Evolutionary conservation across 169 alveolate species (phyloP), one percentile per base, ranked within the genome.

Genomic region (Plasmodium knowlesi): DNA sequence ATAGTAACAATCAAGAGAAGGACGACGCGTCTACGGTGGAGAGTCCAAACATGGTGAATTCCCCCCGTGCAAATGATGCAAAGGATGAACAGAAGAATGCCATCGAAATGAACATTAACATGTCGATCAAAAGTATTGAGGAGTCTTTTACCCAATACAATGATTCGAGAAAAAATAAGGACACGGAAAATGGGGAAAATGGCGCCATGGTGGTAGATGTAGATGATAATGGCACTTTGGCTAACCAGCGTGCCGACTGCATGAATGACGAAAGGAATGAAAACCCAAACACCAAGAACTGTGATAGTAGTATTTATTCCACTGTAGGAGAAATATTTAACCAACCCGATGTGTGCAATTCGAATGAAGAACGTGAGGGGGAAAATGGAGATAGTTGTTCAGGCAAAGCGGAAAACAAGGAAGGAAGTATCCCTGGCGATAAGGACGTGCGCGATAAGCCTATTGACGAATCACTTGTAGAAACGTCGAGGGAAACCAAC

Each of bases 31-130:
- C 30, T 67, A 5, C 19, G 9, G 91, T 10, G 37, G 73, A 80
- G 8, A 80, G 12, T 46, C 14, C n/a, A 39, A 76, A 34, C 14
- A 1, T 67, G 76, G 8, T 50, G 22, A 14, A 50, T 3, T 14
- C 1, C 25, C 61, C 61, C 22, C 12, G 61, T 14, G 61, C 16
- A 50, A 50, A 79, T 37, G 39, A 80, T 50, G 22, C 71, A 57
- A 83, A 83, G 32, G 82, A 83, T 10, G 92, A 83, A 22, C 39
- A 71, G n/a, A 43, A 43, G 61, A 43, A n/a, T 22, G 10, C 71
- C 19, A 83, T n/a, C 28, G 61, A 83, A 37, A 30, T 70, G 30
- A 39, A 54, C 19, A 54, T 34, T 70, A 9, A 43, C 39, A 67
- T 34, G n/a, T 83, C 81, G 4, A 39, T 83, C 30, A 72, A 71